These are phyloP conservation scores for Beauveria brongniartii DNA, from an alignment of 2,329 filamentous ascomycete species.

Conservation along the genomic window DNA sequence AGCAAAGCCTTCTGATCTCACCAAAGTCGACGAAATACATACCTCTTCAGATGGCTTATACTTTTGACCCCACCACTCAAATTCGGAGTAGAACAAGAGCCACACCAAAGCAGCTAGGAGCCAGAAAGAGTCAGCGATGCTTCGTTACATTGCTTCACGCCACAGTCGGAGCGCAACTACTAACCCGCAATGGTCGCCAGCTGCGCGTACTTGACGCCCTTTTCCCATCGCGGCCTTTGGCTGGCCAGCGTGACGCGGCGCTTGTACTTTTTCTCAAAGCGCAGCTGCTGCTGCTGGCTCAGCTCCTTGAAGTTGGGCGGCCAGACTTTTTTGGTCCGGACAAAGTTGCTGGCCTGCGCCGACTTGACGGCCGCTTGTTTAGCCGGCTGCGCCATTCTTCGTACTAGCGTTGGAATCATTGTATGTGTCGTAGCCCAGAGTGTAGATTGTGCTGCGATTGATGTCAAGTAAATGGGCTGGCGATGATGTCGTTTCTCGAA, in stretches of 20 bases:
- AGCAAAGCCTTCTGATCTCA: neutral
- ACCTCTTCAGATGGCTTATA: conserved; percentile 37
- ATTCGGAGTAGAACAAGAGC: conserved; percentile 34
- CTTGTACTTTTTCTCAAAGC: conserved; percentile 72
- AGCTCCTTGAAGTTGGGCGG: conserved; percentile 68
- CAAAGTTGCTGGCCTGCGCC: conserved; percentile 42
- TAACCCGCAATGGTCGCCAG: conserved; percentile 48
- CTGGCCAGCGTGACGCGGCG: conserved; percentile 56
- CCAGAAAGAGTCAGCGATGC: conserved; percentile 10
- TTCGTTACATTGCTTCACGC: neutral
- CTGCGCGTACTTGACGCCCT: conserved; percentile 57
- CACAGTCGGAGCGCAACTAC: conserved; percentile 18
- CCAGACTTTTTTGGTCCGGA: conserved; percentile 65
- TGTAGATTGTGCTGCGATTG: neutral
- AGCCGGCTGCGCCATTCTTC: conserved; percentile 26
- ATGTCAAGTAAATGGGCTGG: neutral
- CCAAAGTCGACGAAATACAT: neutral
- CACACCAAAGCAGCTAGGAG: conserved; percentile 28
- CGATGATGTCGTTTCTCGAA: conserved; percentile 1
- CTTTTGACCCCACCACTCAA: conserved; percentile 35
- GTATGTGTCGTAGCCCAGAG: neutral
- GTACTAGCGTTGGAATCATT: conserved; percentile 28
- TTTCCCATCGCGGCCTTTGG: conserved; percentile 56
- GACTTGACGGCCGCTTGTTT: conserved; percentile 21
- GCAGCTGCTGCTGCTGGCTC: conserved; percentile 63